These are phyloP conservation scores for Malus fusca DNA, from an alignment of 306 rosid species.

Conservation along the genomic window DNA sequence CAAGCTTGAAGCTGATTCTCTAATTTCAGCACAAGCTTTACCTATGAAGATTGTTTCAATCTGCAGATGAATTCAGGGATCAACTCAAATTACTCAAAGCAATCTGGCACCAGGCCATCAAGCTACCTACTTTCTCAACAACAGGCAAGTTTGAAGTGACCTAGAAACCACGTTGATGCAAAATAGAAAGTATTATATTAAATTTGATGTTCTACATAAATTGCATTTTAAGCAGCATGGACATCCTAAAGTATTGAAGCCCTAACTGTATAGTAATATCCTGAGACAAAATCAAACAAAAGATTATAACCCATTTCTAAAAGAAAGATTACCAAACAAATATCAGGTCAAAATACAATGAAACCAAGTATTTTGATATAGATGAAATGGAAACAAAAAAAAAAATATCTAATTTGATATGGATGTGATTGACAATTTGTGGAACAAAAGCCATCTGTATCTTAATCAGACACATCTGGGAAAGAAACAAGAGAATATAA, in stretches of 20 bases:
- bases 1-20: constrained; percentile 74
- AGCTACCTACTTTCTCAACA: background rate
- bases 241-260: too few species aligned
- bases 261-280: too few species aligned
- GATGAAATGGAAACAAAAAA: too few species aligned
- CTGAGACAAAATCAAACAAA: too few species aligned
- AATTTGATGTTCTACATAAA: background rate
- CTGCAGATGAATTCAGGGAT: constrained; percentile 34
- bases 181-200: background rate
- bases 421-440: background rate
- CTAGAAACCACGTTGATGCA: background rate
- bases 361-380: too few species aligned
- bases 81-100: constrained; percentile 11
- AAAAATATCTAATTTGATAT: too few species aligned
- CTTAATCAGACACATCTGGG: background rate
- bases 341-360: too few species aligned
- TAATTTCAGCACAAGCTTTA: constrained; percentile 68
- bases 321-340: too few species aligned
- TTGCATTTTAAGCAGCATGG: background rate
- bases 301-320: too few species aligned
- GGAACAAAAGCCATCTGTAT: background rate
- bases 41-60: constrained; percentile 77
- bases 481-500: background rate
- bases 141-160: background rate
- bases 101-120: constrained; percentile 6